Evolutionary conservation across 2,329 filamentous ascomycete genomes (phyloP), one percentile per base, ranked within the genome.

Genomic region (Neonectria ditissima): DNA sequence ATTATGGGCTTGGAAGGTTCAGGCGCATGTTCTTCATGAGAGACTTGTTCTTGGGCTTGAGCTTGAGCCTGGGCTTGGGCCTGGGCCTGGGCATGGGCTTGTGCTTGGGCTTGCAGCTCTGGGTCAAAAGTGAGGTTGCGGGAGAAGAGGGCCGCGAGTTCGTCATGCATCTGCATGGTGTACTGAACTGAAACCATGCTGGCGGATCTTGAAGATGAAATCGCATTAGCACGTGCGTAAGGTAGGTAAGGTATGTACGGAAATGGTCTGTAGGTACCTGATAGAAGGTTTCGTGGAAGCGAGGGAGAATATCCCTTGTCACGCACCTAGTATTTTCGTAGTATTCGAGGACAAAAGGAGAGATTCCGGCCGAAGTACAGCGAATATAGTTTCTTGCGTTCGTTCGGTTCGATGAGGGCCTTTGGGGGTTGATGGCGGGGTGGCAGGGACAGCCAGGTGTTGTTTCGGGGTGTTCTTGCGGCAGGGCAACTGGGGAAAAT

Each of bases 61-160:
- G 45, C 26, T 13, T 48, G 26, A n/a, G 45, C 45, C 10, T 50
- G 16, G 8, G 45, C 45, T 18, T 30, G 14, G 11, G 44, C 44
- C n/a, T 48, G 44, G n/a, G 45, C 26, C 45, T 48, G 6, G 24
- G 45, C 45, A 3, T 50, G 65, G 20, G 61, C 69, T 43, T 70
- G 62, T 8, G 62, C 57, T 2, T 67, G 55, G 11, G 63, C 60
- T 48, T 74, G 70, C 8, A 73, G 73, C 54, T 81, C 78, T 5
- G 83, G 80, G 66, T 83, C 81, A 69, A 96, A 85, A 57, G 85
- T 91, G 79, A 97, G 86, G 76, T 92, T 92, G 70, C 88, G 89
- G 55, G 91, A 86, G 78, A 97, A 94, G 73, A 97, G 89, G 63
- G 87, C 83, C n/a, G 91, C 87, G 37, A 97, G 90, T 71, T 97